Conservation (phyloP, 495 filamentous ascomycete species). For the Letharia lupina region DNA sequence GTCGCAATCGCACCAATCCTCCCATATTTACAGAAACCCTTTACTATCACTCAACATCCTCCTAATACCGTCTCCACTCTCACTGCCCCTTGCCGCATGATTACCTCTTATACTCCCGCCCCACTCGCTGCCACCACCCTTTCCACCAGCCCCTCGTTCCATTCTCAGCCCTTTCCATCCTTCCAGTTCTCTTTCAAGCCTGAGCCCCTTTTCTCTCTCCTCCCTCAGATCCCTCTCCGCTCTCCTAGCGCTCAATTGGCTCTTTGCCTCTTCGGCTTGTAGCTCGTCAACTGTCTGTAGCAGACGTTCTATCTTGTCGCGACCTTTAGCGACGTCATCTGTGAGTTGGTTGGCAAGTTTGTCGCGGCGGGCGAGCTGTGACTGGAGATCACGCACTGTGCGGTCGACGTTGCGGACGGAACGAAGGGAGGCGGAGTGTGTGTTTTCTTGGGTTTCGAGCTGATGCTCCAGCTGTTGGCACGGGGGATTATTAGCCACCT, state of each 20-base stretch:
- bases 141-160: slow-evolving; percentile 45
- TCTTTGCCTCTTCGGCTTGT: slow-evolving; percentile 72
- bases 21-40: slow-evolving; percentile 24
- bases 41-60: slow-evolving; percentile 30
- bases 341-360: slow-evolving; percentile 69
- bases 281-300: slow-evolving; percentile 89
- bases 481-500: slow-evolving; percentile 20
- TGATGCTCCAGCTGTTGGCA: slow-evolving; percentile 73
- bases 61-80: slow-evolving; percentile 21
- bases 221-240: slow-evolving; percentile 86
- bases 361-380: slow-evolving; percentile 85
- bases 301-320: slow-evolving; percentile 83
- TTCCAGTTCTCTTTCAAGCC: slow-evolving; percentile 84
- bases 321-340: slow-evolving; percentile 72
- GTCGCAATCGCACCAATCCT: background rate
- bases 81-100: slow-evolving; percentile 21
- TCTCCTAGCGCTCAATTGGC: slow-evolving; percentile 67
- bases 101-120: slow-evolving; percentile 22
- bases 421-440: slow-evolving; percentile 69
- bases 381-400: slow-evolving; percentile 85
- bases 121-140: slow-evolving; percentile 32
- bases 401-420: slow-evolving; percentile 90
- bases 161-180: slow-evolving; percentile 68
- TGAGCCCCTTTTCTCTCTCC: slow-evolving; percentile 72
- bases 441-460: slow-evolving; percentile 74